Conservation (phyloP, 2,329 filamentous ascomycete species). For the Calonectria leucothoes region DNA sequence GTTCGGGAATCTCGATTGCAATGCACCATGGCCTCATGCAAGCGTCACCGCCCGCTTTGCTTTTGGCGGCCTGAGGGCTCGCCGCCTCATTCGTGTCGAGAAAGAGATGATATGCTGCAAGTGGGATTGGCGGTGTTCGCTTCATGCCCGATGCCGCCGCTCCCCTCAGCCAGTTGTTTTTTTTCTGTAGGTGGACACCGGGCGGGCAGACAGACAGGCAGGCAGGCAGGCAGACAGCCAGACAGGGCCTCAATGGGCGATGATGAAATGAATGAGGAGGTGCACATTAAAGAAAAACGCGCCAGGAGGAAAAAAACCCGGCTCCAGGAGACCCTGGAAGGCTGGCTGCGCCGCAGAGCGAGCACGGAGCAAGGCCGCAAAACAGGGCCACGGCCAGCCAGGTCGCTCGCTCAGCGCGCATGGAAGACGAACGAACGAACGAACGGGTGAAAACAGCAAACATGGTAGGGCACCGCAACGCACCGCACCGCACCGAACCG, state of each 20-base stretch:
- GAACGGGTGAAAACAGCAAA: neutral
- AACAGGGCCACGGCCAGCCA: constrained; percentile 2
- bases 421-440: constrained; percentile 5
- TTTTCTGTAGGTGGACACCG: neutral
- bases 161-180: neutral
- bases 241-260: neutral
- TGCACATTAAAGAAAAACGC: neutral
- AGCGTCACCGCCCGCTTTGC: constrained; percentile 39
- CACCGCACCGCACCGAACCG: constrained; percentile 4
- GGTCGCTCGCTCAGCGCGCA: neutral
- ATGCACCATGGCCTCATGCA: constrained; percentile 40
- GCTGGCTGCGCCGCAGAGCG: constrained; percentile 6
- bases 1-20: constrained; percentile 16
- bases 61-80: constrained; percentile 14
- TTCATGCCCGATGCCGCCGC: constrained; percentile 11
- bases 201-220: neutral
- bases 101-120: neutral
- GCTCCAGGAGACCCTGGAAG: neutral
- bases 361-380: constrained; percentile 11
- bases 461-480: neutral
- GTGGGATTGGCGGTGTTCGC: neutral
- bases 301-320: neutral
- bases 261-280: constrained; percentile 3
- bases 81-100: neutral
- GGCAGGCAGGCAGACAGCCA: neutral